Percentiles rank a stretch among this genome's conserved stretches.
These are phyloP conservation scores for Cudoniella acicularis DNA, from an alignment of 495 filamentous ascomycete species.

Conservation along the genomic window DNA sequence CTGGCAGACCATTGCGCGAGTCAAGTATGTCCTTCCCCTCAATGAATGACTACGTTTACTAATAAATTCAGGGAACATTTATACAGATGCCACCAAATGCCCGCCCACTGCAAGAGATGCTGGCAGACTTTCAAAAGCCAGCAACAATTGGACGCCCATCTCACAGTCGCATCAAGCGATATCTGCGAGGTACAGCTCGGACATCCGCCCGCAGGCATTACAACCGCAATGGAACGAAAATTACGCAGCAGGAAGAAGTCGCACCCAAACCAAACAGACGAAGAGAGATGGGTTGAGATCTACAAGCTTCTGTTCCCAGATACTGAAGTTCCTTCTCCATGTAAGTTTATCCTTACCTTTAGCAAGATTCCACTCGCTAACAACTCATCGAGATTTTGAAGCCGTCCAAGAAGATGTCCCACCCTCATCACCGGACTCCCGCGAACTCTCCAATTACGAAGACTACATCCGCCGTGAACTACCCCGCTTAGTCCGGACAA, in stretches of 20 bases:
- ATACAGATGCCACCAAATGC: constrained; percentile 11
- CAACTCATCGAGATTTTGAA: constrained; percentile 6
- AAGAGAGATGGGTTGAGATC: constrained; percentile 20
- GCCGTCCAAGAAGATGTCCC: constrained; percentile 1
- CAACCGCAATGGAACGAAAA: neutral
- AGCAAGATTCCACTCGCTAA: neutral
- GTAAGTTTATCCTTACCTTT: constrained; percentile 1
- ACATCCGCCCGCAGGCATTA: constrained; percentile 9
- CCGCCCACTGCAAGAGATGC: constrained; percentile 10
- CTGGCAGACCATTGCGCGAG: constrained; percentile 8
- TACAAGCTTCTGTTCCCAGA: constrained; percentile 14
- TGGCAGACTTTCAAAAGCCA: constrained; percentile 8
- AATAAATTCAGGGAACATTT: too few relatives aligned
- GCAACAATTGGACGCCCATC: constrained; percentile 7
- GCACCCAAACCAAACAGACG: constrained; percentile 5
- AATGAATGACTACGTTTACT: too few relatives aligned
- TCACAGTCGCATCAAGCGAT: neutral
- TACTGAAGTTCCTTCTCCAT: constrained; percentile 12
- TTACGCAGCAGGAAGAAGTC: constrained; percentile 13
- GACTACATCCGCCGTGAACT: constrained; percentile 12
- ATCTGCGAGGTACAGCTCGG: constrained; percentile 7
- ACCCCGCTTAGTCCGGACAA: constrained; percentile 8
- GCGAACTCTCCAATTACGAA: constrained; percentile 14
- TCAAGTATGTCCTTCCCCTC: too few relatives aligned
- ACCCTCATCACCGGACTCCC: constrained; percentile 7